Conservation (phyloP, 371 early-diverging fungal species). For the Apophysomyces ossiformis region DNA sequence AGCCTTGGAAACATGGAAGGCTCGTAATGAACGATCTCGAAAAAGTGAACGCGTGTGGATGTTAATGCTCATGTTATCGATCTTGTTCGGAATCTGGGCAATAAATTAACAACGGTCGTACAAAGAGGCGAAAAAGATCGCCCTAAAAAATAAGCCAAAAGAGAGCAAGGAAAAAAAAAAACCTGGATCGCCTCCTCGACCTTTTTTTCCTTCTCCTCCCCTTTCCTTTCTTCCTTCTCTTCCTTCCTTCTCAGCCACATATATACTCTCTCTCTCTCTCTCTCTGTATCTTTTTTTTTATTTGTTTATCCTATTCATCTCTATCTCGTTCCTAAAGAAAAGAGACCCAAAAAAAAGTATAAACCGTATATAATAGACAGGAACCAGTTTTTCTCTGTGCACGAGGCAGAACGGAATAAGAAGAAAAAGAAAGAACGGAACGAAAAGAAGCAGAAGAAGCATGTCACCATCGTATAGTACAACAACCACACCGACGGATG, state of each 20-base stretch:
- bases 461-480: slow-evolving; percentile 22
- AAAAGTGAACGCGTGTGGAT: slow-evolving; percentile 46
- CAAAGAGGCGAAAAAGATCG: slow-evolving; percentile 4
- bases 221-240: not conserved
- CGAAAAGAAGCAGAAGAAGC: too few species aligned
- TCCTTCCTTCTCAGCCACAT: not conserved
- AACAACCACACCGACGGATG: slow-evolving; percentile 13
- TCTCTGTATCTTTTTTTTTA: too few species aligned
- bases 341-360: too few species aligned
- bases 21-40: slow-evolving; percentile 25
- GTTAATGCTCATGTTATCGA: slow-evolving; percentile 25
- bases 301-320: too few species aligned
- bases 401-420: not conserved
- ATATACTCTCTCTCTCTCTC: not conserved
- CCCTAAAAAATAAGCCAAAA: not conserved
- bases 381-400: not conserved
- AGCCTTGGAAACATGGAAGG: slow-evolving; percentile 31
- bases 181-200: not conserved
- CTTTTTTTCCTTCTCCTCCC: slow-evolving; percentile 3
- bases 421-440: too few species aligned
- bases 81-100: slow-evolving; percentile 19
- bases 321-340: too few species aligned
- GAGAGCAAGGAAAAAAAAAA: too few species aligned
- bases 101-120: not conserved
- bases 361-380: too few species aligned